Evolutionary conservation across 1,284 basidiomycete species (phyloP), one percentile per base, ranked within the genome.

Genomic region (Moesziomyces sp.): DNA sequence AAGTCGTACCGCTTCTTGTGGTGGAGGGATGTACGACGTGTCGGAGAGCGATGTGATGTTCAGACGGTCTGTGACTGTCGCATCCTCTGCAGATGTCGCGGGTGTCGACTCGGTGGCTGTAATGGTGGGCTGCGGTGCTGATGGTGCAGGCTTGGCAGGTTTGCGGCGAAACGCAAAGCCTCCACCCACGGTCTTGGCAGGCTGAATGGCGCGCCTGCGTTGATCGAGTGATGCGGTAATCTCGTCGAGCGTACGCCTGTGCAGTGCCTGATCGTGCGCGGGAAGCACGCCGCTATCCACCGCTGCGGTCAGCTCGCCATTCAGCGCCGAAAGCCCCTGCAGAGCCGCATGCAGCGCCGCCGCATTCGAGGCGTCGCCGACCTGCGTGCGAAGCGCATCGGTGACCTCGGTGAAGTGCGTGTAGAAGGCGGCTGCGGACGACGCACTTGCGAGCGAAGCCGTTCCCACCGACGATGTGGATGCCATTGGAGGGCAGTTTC

Each of bases 251-350:
- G 46, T 58, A 28, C 42, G 45, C 54, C 60, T 72, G 40, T 76
- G 70, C 23, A 60, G 24, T 0, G 11, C 65, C 13, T 67, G 60
- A 52, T 76, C 74, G 38, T 76, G 67, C 7, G 58, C 42, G 1
- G 74, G 70, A n/a, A 76, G 38, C 21, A 73, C 28, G 7, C 58
- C 61, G 16, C 56, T 61, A 14, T 61, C 58, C 18, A 72, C 67
- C 19, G 63, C 71, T 34, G 24, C 24, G 0, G 70, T 76, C 45
- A 76, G 40, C 28, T 74, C 47, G 3, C 44, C 51, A 18, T 52
- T 57, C 16, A 62, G 19, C 2, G n/a, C 13, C 16, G 74, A 55
- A 40, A 69, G 59, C 8, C 14, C 19, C n/a, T 50, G 52, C 43
- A 76, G 44, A 24, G 56, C 53, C 34, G 53, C 34, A 34, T 74